Evolutionary conservation across 2,329 filamentous ascomycete species (phyloP), one percentile per base, ranked within the genome.

Genomic region (Aureobasidium uvarum): DNA sequence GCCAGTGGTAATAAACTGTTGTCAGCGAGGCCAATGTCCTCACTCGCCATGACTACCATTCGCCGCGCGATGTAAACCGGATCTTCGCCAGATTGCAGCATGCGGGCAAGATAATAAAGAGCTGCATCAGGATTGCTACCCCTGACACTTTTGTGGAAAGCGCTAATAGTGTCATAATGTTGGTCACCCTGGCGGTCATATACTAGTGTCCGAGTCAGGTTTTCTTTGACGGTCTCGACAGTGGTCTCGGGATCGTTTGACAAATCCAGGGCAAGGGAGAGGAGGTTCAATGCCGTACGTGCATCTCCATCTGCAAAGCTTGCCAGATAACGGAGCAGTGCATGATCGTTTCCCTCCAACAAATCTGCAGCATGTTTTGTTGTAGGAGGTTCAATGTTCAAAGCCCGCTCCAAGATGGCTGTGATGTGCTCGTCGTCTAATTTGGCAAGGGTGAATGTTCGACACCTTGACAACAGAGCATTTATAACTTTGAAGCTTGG

Each of bases 121-220:
- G 94, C 85, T 0, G 94, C 95, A 75, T 98, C 90, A 0, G 94
- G 77, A 72, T 97, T 89, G 64, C 87, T 89, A 46, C 95, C 95
- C 52, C 95, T 89, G 11, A 98, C 88, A 2, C 92, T 92, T 73
- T 99, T 99, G 83, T 98, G 95, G 72, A 98, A 95, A 36, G 95
- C 95, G 0, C 91, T 96, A 72, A 99, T 98, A 62, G 91, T 95
- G 74, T 99, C 94, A 80, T 98, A 99, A 78, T 98, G 95, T 75
- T 96, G 92, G 77, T 99, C 95, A 62, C 95, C 94, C 0, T 90
- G 91, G 64, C 95, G 87, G 77, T 99, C 95, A 77, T 98, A 98
- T 16, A 98, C 92, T 1, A 98, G 82, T 0, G 94, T 98, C 74
- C 93, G 93, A 2, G 94, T 98, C 11, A 99, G 82, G 2, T 90